A percentile compares a stretch with the other conserved stretches of the same genome.
Conservation (phyloP, 306 rosid genomes). For the Vachellia collinsii region DNA sequence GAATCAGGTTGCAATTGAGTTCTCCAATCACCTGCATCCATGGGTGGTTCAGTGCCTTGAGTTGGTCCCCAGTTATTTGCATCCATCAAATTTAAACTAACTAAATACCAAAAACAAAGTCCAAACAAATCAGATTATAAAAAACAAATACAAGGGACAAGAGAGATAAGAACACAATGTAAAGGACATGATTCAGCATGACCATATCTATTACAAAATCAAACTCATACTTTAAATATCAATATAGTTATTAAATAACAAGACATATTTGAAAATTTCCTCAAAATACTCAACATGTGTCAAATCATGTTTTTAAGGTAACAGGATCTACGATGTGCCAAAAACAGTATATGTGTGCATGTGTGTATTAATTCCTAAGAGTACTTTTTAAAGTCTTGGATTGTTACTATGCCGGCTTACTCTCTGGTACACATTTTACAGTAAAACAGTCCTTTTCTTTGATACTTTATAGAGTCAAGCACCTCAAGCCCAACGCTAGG, state of each 20-base stretch:
- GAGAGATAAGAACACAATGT: constrained; percentile 14
- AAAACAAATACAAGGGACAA: constrained; percentile 9
- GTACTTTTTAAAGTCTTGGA: not conserved
- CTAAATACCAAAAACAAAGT: constrained; percentile 19
- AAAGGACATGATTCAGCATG: not conserved
- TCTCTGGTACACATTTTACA: not conserved
- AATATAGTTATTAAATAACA: not conserved
- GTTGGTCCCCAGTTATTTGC: constrained; percentile 53
- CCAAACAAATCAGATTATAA: constrained; percentile 29
- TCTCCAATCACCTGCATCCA: constrained; percentile 56
- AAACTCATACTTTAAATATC: not conserved
- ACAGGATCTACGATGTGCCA: not conserved
- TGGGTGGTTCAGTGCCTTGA: constrained; percentile 46
- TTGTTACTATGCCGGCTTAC: not conserved
- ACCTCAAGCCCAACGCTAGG: too few relatives aligned
- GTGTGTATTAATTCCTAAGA: not conserved
- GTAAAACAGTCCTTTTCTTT: not conserved
- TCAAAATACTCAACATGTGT: not conserved
- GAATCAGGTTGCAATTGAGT: constrained; percentile 45
- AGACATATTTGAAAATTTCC: not conserved
- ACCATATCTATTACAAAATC: not conserved
- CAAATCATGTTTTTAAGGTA: not conserved
- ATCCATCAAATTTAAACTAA: constrained; percentile 39
- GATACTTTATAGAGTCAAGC: too few relatives aligned
- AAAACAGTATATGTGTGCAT: not conserved